Conservation (phyloP, 495 filamentous ascomycete genomes). For the Trichoderma gamsii region DNA sequence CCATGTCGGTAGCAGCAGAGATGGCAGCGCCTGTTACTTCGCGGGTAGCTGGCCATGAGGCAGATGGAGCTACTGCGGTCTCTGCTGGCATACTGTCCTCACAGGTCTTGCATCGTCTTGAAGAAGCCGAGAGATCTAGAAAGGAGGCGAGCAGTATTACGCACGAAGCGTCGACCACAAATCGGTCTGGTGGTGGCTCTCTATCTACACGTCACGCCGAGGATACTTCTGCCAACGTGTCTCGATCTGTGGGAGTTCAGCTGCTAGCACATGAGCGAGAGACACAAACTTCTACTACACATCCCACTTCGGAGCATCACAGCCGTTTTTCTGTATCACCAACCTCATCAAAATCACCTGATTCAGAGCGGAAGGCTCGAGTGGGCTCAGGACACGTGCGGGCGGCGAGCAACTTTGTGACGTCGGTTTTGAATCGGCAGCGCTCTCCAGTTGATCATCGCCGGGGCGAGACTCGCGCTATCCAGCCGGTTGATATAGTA, state of each 20-base stretch:
- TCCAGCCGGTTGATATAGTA: background rate
- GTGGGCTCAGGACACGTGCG: background rate
- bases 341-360: background rate
- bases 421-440: background rate
- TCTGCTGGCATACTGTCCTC: background rate
- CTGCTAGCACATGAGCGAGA: background rate
- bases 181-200: background rate
- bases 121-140: background rate
- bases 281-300: background rate
- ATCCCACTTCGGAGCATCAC: background rate
- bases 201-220: background rate
- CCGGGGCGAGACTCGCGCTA: background rate
- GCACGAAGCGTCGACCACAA: background rate
- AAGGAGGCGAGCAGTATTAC: background rate
- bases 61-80: background rate
- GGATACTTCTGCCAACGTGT: background rate
- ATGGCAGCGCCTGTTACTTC: background rate
- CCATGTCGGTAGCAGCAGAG: background rate
- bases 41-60: background rate
- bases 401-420: slow-evolving; percentile 1
- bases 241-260: background rate
- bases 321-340: slow-evolving; percentile 5
- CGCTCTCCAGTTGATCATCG: slow-evolving; percentile 2
- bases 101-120: background rate
- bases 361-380: background rate